Conservation (phyloP, 495 filamentous ascomycete species). For the Immersiella caudata region DNA sequence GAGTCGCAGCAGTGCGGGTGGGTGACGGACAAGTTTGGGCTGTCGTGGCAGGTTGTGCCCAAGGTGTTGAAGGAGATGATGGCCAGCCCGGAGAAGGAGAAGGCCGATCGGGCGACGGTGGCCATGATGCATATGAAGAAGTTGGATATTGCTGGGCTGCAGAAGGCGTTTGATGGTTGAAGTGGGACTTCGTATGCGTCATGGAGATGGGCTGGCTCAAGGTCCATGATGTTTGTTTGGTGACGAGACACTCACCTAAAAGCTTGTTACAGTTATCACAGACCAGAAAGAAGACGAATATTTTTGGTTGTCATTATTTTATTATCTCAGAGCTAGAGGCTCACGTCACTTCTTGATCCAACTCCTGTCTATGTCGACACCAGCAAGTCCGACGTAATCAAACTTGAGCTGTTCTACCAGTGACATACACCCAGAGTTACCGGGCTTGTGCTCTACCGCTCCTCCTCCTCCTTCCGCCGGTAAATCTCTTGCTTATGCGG, state of each 20-base stretch:
- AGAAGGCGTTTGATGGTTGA: slow-evolving; percentile 35
- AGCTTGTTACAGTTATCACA: not conserved
- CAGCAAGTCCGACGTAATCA: too few species aligned
- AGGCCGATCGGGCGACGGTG: slow-evolving; percentile 24
- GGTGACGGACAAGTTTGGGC: slow-evolving; percentile 43
- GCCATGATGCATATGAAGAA: slow-evolving; percentile 45
- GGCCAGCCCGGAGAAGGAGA: slow-evolving; percentile 24
- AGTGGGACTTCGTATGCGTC: rapidly evolving
- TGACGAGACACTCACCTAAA: not conserved
- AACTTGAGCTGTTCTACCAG: too few species aligned
- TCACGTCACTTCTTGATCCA: too few species aligned
- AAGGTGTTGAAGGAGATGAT: slow-evolving; percentile 33
- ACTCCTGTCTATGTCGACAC: too few species aligned
- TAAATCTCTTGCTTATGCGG: not conserved
- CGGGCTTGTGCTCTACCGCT: not conserved
- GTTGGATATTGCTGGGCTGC: slow-evolving; percentile 39
- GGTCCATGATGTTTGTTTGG: not conserved
- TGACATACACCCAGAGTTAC: too few species aligned
- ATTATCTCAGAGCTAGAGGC: too few species aligned
- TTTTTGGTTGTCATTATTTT: too few species aligned
- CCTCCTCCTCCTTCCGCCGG: not conserved
- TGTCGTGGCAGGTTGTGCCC: slow-evolving; percentile 47
- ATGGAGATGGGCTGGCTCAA: not conserved
- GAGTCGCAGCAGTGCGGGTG: slow-evolving; percentile 40
- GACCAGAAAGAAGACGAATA: too few species aligned